Percentiles rank a stretch among this genome's conserved stretches.
phyloP scores from a whole-genome alignment of 768 basidiomycete species.

The Trametes maxima region DNA sequence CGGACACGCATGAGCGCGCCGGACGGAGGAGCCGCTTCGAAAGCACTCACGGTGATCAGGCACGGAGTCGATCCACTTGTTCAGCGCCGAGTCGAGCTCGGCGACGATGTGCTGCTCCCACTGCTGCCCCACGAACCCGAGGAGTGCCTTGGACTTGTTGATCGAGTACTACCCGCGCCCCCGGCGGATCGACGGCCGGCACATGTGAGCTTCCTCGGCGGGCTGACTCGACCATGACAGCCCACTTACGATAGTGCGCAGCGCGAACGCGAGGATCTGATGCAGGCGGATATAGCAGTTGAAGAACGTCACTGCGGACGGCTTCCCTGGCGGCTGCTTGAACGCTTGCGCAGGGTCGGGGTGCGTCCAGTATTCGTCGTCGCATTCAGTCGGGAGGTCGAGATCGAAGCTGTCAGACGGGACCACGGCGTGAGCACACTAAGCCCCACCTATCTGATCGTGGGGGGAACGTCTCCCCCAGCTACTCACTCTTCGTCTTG shows the following conservation, averaged over 20 bases:
- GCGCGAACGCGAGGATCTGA: slow-evolving; percentile 67
- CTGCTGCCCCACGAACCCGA: slow-evolving; percentile 52
- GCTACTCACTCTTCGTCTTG: slow-evolving; percentile 72
- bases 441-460: too few species aligned
- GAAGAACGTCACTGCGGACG: slow-evolving; percentile 62
- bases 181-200: slow-evolving; percentile 5
- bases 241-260: slow-evolving; percentile 64
- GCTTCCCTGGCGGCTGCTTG: slow-evolving; percentile 62
- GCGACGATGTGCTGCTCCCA: slow-evolving; percentile 62
- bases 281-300: slow-evolving; percentile 65
- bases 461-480: background rate
- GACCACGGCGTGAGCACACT: background rate
- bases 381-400: slow-evolving; percentile 78
- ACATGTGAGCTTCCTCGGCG: background rate
- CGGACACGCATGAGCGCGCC: background rate
- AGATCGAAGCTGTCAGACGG: slow-evolving; percentile 60
- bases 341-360: slow-evolving; percentile 59
- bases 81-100: slow-evolving; percentile 69
- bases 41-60: slow-evolving; percentile 64
- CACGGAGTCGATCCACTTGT: slow-evolving; percentile 70
- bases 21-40: background rate
- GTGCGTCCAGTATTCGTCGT: slow-evolving; percentile 77
- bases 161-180: slow-evolving; percentile 63
- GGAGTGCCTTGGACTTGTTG: slow-evolving; percentile 60
- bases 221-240: slow-evolving; percentile 9